A percentile compares a stretch with the other conserved stretches of the same genome.
Conservation (phyloP, 441 rosid genomes). For the Pelargonium exstipulatum region DNA sequence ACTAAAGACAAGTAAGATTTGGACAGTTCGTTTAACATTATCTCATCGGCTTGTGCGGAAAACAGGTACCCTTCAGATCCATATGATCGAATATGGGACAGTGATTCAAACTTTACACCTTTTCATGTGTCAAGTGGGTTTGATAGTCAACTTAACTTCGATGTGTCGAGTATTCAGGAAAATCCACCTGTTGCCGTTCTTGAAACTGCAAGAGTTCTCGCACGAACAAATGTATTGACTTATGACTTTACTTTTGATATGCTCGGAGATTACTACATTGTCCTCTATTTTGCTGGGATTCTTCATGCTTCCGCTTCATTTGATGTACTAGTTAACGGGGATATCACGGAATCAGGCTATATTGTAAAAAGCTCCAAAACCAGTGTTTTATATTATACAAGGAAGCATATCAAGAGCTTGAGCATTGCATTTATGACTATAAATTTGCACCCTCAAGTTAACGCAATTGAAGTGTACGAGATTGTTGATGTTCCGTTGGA, state of each 20-base stretch:
- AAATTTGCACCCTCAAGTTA: conserved; percentile 59
- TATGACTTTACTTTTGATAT: conserved; percentile 46
- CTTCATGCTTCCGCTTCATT: conserved; percentile 70
- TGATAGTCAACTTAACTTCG: conserved; percentile 27
- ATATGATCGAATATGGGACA: conserved; percentile 88
- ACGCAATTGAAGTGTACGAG: conserved; percentile 65
- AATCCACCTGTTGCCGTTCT: conserved; percentile 65
- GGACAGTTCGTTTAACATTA: not conserved
- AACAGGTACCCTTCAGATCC: conserved; percentile 74
- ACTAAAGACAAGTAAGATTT: not conserved
- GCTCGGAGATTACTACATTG: conserved; percentile 49
- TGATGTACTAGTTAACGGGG: conserved; percentile 50
- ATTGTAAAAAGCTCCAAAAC: conserved; percentile 46
- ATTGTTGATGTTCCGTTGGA: conserved; percentile 57
- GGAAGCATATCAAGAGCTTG: conserved; percentile 37
- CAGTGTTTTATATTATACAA: conserved; percentile 39
- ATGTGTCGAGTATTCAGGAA: conserved; percentile 42
- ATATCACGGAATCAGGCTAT: conserved; percentile 41
- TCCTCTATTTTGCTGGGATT: conserved; percentile 81
- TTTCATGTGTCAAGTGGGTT: conserved; percentile 48
- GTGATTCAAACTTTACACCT: conserved; percentile 56
- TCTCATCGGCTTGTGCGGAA: conserved; percentile 14
- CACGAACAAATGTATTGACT: conserved; percentile 46
- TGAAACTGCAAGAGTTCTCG: conserved; percentile 66
- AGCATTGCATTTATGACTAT: conserved; percentile 56